These are phyloP conservation scores for Lizanozyma gosingica DNA, from an alignment of 1,139 yeast species.

Conservation along the genomic window DNA sequence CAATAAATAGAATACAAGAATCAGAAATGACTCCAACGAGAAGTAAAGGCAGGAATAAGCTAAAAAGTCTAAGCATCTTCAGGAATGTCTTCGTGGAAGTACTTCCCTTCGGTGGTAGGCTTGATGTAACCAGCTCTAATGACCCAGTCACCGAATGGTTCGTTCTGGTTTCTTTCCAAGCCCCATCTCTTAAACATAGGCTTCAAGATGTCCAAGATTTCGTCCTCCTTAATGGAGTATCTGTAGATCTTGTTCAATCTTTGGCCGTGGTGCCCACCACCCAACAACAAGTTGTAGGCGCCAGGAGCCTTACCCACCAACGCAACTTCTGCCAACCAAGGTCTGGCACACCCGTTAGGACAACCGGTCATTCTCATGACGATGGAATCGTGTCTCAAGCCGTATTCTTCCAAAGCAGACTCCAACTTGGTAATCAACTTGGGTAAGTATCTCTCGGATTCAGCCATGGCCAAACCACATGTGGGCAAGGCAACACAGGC, in stretches of 20 bases:
- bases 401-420: conserved; percentile 78
- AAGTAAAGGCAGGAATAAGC: conserved; percentile 1
- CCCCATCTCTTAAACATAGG: conserved; percentile 95
- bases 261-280: conserved; percentile 95
- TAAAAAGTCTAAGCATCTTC: conserved; percentile 48
- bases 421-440: conserved; percentile 74
- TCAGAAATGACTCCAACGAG: too few species aligned
- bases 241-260: conserved; percentile 86
- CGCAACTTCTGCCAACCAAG: conserved; percentile 96
- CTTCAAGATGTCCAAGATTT: conserved; percentile 64
- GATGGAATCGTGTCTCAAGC: conserved; percentile 87
- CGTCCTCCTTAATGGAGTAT: conserved; percentile 85
- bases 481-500: conserved; percentile 99
- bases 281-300: conserved; percentile 88
- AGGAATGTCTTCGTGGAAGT: conserved; percentile 89
- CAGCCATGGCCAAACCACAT: conserved; percentile 99
- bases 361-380: conserved; percentile 99
- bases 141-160: conserved; percentile 92
- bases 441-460: conserved; percentile 92
- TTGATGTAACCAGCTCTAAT: conserved; percentile 79
- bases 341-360: conserved; percentile 98
- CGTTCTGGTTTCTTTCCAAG: conserved; percentile 79
- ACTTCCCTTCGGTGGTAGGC: conserved; percentile 84
- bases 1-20: too few species aligned
- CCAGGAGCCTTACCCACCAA: conserved; percentile 93